Evolutionary conservation across 345 rosid genomes (phyloP).

Genomic region (Boechera retrofracta): DNA sequence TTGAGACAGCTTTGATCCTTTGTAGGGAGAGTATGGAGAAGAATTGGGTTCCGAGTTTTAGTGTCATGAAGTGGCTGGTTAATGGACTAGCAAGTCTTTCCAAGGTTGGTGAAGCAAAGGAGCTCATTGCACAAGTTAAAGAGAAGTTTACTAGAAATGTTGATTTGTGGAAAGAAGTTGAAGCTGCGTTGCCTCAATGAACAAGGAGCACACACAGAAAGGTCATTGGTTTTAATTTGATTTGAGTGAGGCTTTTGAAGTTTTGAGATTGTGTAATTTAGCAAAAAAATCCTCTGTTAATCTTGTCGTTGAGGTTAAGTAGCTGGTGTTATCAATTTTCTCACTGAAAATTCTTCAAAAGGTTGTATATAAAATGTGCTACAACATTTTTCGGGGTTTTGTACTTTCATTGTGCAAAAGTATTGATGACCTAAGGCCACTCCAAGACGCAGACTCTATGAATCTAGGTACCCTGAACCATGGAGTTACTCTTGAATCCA

Average conservation of each 20-base stretch:
- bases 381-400: neutral
- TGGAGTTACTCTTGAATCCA: too few species aligned
- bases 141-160: constrained; percentile 54
- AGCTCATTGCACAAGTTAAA: constrained; percentile 59
- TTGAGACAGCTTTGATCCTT: constrained; percentile 60
- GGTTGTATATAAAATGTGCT: constrained; percentile 2
- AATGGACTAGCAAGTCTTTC: constrained; percentile 60
- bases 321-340: constrained; percentile 2
- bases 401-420: too few species aligned
- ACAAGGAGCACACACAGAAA: neutral
- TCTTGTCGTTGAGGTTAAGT: neutral
- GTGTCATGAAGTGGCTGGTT: constrained; percentile 69
- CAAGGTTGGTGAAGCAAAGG: constrained; percentile 66
- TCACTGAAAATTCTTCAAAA: neutral
- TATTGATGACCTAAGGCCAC: too few species aligned
- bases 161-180: constrained; percentile 75
- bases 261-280: neutral
- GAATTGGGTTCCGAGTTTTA: constrained; percentile 71
- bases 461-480: too few species aligned
- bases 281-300: neutral
- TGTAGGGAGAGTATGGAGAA: constrained; percentile 67
- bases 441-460: too few species aligned
- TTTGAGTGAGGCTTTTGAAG: neutral
- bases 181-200: constrained; percentile 67
- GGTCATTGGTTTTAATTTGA: neutral